Evolutionary conservation across 805 yeast species (phyloP).

Genomic region (Blastobotrys attinorum): DNA sequence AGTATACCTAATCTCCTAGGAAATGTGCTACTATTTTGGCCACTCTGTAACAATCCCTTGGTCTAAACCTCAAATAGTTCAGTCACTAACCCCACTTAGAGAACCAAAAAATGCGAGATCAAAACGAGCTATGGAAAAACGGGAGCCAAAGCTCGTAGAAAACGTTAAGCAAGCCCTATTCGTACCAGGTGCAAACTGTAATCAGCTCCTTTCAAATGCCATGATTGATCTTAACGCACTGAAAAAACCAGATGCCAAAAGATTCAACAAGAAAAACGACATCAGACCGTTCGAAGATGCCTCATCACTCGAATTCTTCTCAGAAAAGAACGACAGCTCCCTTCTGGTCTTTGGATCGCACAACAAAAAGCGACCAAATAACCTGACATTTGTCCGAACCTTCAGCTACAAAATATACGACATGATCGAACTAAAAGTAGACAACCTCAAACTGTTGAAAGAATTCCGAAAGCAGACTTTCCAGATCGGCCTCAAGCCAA

Average conservation of each 20-base stretch:
- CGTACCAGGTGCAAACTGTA: slow-evolving; percentile 80
- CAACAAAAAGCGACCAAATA: slow-evolving; percentile 90
- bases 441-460: slow-evolving; percentile 57
- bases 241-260: slow-evolving; percentile 83
- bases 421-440: slow-evolving; percentile 81
- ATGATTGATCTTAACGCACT: slow-evolving; percentile 82
- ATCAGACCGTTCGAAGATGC: slow-evolving; percentile 91
- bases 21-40: neutral
- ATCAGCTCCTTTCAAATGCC: slow-evolving; percentile 74
- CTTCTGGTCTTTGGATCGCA: slow-evolving; percentile 68
- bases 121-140: slow-evolving; percentile 85
- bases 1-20: slow-evolving; percentile 13
- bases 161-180: slow-evolving; percentile 85
- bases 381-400: slow-evolving; percentile 78
- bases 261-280: slow-evolving; percentile 83
- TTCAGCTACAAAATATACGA: slow-evolving; percentile 87
- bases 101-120: slow-evolving; percentile 88
- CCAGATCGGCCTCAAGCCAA: slow-evolving; percentile 84
- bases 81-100: neutral
- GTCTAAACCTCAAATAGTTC: neutral
- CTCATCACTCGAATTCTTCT: slow-evolving; percentile 74
- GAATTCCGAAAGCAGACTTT: slow-evolving; percentile 80
- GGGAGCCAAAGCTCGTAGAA: slow-evolving; percentile 82
- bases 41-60: neutral
- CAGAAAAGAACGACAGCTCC: slow-evolving; percentile 91